phyloP scores from a whole-genome alignment of 176 grass and related monocot species.

The Oryza australiensis region DNA sequence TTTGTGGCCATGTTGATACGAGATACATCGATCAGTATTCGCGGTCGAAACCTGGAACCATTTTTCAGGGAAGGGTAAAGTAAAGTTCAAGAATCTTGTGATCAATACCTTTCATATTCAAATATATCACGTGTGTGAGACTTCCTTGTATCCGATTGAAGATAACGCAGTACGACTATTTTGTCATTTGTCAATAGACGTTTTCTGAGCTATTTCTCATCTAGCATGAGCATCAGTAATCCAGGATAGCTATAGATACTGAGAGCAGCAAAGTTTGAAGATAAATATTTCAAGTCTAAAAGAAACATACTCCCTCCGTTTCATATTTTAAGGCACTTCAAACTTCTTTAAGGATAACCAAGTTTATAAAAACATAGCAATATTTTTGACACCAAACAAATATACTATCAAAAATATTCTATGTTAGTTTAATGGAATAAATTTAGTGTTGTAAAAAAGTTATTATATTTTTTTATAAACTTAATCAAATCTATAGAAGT shows the following conservation, averaged over 20 bases:
- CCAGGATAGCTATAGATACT: neutral
- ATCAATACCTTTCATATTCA: neutral
- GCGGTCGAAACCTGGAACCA: slow-evolving; percentile 72
- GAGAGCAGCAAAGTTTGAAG: neutral
- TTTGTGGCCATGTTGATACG: slow-evolving; percentile 63
- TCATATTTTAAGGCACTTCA: too few species aligned
- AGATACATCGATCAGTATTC: slow-evolving; percentile 80
- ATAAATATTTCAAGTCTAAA: neutral
- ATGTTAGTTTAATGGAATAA: too few species aligned
- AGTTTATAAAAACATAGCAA: too few species aligned
- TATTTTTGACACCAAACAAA: too few species aligned
- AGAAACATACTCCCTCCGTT: too few species aligned
- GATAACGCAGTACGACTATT: neutral
- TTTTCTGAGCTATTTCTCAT: neutral
- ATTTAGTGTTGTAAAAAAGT: too few species aligned
- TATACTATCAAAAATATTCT: too few species aligned
- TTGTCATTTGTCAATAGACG: neutral
- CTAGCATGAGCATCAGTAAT: neutral
- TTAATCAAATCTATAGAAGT: too few species aligned
- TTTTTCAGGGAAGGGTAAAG: slow-evolving; percentile 24
- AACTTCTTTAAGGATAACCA: too few species aligned
- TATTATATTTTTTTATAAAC: too few species aligned
- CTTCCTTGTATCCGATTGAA: neutral
- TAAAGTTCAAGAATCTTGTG: neutral
- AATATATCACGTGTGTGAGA: neutral